Evolutionary conservation across 495 filamentous ascomycete genomes (phyloP), one percentile per base, ranked within the genome.

Genomic region (Cladorrhinum samala): DNA sequence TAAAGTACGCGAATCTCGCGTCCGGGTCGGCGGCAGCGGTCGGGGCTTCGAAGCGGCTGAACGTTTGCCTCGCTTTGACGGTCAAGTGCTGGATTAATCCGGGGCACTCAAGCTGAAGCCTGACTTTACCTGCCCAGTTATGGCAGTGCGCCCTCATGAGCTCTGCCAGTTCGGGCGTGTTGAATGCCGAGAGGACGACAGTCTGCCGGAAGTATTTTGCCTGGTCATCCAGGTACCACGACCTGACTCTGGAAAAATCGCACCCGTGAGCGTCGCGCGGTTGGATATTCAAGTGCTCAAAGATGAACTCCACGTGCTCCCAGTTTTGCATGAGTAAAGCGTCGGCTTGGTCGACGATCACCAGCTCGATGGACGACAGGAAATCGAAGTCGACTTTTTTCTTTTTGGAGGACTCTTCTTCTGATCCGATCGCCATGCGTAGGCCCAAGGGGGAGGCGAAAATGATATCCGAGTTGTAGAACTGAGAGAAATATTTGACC

Each of bases 301-400:
- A 88, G 58, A 96, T 83, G 65, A 83, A 87, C 59, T 90, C 87
- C 49, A 95, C 80, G 70, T 97, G 91, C 60, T 96, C 91, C 93
- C 94, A 97, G 69, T 95, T 96, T 64, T 98, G 93, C 91, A 96
- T 96, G 16, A 91, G 79, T 14, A 97, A 76, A 1, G 91, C 90
- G 66, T 97, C 94, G 38, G 90, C 88, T 65, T 96, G 90, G 68
- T 98, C 93, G 43, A 94, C 76, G 36, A 98, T 75, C 20, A 90
- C 83, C 9, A 98, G 65, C 68, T 98, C 93, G 59, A 98, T 87
- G 0, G 90, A 95, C 43, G 84, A 90, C 18, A 98, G 78, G 66
- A 95, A 98, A 67, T 98, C 93, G 59, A 81, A 83, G 63, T 98
- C 93, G 9, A 81, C 73, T 63, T 91, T 92, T 69, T 91, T 69